phyloP scores from a whole-genome alignment of 2,329 filamentous ascomycete genomes.

The Sclerotinia nivalis region DNA sequence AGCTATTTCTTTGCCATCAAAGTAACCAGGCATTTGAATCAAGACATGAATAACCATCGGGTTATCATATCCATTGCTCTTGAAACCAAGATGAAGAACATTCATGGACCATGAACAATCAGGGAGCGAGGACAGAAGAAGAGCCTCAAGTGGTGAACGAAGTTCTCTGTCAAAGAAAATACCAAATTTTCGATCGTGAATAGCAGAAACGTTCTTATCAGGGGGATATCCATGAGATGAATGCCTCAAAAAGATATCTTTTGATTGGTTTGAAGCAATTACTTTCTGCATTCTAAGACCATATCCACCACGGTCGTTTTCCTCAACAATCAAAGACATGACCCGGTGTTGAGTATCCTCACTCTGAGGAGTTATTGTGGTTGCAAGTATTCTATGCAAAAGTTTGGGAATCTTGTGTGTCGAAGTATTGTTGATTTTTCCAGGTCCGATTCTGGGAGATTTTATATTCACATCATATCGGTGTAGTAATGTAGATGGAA shows the following conservation, averaged over 20 bases:
- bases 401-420: neutral
- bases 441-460: neutral
- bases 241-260: neutral
- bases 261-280: neutral
- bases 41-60: neutral
- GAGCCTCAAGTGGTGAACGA: neutral
- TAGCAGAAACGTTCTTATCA: neutral
- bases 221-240: neutral
- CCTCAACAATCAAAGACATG: neutral
- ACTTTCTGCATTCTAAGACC: neutral
- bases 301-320: neutral
- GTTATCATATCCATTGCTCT: neutral
- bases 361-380: too few relatives aligned
- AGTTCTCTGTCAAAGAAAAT: neutral
- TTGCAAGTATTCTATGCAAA: neutral
- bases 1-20: neutral
- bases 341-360: neutral
- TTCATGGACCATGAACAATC: neutral
- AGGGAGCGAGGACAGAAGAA: neutral
- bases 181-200: neutral
- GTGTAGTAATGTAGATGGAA: neutral
- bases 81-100: neutral
- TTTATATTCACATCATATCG: neutral
- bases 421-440: neutral
- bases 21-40: neutral